phyloP scores from a whole-genome alignment of 441 rosid genomes.

The Gossypium laxum region DNA sequence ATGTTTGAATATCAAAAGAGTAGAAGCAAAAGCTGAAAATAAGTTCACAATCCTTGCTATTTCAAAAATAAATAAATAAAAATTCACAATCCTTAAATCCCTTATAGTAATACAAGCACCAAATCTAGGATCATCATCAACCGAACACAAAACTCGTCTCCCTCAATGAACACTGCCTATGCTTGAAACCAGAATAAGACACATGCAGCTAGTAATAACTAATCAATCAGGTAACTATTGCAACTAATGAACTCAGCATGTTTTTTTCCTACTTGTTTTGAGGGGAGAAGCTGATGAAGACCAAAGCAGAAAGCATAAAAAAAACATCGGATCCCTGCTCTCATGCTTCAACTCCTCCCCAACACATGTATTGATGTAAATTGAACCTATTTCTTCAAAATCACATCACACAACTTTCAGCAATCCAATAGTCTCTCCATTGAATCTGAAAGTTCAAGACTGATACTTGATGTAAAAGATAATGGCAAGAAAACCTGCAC shows the following conservation, averaged over 20 bases:
- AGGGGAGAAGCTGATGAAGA: conserved; percentile 1
- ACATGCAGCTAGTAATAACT: conserved; percentile 1
- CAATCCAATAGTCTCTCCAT: neutral
- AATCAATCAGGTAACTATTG: conserved; percentile 5
- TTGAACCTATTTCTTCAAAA: neutral
- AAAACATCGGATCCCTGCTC: conserved; percentile 18
- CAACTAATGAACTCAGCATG: conserved; percentile 16
- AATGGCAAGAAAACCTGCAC: conserved; percentile 22
- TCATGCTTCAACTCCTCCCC: conserved; percentile 12
- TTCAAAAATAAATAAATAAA: no score
- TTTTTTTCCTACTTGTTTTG: neutral
- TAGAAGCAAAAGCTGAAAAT: neutral
- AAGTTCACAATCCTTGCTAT: neutral
- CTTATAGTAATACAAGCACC: neutral
- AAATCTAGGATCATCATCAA: neutral
- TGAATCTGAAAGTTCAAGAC: conserved; percentile 7
- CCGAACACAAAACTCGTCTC: neutral
- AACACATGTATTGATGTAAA: neutral
- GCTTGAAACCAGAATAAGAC: neutral
- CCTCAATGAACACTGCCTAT: neutral
- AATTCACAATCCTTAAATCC: neutral
- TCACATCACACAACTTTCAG: conserved; percentile 3
- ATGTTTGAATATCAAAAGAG: neutral
- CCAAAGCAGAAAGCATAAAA: conserved; percentile 21
- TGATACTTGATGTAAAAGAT: conserved; percentile 15